Evolutionary conservation across 176 grass and related monocot species (phyloP).

Genomic region (Oryza australiensis): DNA sequence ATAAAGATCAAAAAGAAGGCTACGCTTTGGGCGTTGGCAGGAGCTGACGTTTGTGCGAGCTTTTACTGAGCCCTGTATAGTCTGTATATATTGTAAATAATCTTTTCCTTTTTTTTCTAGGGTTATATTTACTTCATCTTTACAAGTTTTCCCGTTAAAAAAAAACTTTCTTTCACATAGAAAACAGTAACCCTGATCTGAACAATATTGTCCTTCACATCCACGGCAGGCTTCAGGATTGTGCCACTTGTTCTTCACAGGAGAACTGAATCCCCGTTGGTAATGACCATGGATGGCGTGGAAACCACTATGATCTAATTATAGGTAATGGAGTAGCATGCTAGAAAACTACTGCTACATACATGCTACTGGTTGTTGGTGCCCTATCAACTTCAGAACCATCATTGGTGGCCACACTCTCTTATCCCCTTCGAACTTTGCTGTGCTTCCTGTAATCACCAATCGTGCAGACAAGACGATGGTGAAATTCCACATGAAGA

Average conservation of each 20-base stretch:
- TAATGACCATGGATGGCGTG: constrained; percentile 38
- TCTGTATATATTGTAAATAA: too few relatives aligned
- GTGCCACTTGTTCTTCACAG: constrained; percentile 15
- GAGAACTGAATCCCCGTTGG: not conserved
- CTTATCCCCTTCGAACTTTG: constrained; percentile 17
- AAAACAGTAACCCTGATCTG: too few relatives aligned
- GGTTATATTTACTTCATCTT: too few relatives aligned
- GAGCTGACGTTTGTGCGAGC: too few relatives aligned
- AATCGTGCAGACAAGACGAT: constrained; percentile 10
- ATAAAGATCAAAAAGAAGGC: too few relatives aligned
- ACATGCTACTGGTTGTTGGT: constrained; percentile 10
- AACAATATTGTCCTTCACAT: not conserved
- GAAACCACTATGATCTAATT: constrained; percentile 37
- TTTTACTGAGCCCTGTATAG: too few relatives aligned
- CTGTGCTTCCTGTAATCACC: constrained; percentile 11
- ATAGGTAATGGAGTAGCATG: constrained; percentile 27
- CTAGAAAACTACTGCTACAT: constrained; percentile 6
- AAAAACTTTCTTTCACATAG: too few relatives aligned
- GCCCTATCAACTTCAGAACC: constrained; percentile 21
- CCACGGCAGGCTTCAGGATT: not conserved
- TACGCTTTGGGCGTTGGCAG: too few relatives aligned
- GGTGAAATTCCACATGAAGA: constrained; percentile 29
- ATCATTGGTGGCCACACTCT: constrained; percentile 27
- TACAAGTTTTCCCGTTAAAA: too few relatives aligned
- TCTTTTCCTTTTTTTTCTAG: too few relatives aligned